Percentiles rank a stretch among this genome's conserved stretches.
These are phyloP conservation scores for Selaginella tamariscina DNA, from an alignment of 75 land plant genomes.

Conservation along the genomic window DNA sequence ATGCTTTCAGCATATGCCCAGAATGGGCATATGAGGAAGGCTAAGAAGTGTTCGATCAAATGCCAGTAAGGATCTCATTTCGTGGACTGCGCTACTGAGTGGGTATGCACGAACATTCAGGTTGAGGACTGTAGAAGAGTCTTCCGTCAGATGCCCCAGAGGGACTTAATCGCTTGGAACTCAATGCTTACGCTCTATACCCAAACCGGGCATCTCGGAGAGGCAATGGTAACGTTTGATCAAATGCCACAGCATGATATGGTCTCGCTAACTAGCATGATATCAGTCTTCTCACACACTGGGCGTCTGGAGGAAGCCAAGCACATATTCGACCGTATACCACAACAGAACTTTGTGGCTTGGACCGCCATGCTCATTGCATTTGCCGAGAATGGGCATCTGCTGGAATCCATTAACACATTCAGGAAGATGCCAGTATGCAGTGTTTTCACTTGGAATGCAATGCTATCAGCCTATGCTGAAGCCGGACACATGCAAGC, in stretches of 20 bases:
- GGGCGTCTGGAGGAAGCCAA: background rate
- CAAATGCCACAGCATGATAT: background rate
- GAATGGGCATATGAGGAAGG: background rate
- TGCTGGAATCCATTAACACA: background rate
- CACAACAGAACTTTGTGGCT: background rate
- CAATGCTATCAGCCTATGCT: conserved; percentile 6
- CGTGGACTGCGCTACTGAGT: background rate
- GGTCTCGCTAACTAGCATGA: background rate
- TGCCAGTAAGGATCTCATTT: background rate
- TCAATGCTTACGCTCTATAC: background rate
- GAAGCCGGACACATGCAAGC: background rate
- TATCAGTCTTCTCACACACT: background rate
- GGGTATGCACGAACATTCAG: background rate
- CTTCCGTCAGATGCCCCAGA: background rate
- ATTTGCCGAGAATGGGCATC: background rate
- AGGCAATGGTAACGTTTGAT: background rate
- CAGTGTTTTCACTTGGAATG: background rate
- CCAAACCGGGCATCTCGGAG: background rate
- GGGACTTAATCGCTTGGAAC: background rate
- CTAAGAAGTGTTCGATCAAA: background rate
- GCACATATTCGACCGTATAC: conserved; percentile 1
- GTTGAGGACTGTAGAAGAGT: background rate
- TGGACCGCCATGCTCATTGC: conserved; percentile 7
- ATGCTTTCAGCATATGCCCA: background rate
- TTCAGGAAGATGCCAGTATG: background rate